Percentiles rank a stretch among this genome's conserved stretches.
Conservation (phyloP, 139 green algal genomes). For the Chlorella sp. region DNA sequence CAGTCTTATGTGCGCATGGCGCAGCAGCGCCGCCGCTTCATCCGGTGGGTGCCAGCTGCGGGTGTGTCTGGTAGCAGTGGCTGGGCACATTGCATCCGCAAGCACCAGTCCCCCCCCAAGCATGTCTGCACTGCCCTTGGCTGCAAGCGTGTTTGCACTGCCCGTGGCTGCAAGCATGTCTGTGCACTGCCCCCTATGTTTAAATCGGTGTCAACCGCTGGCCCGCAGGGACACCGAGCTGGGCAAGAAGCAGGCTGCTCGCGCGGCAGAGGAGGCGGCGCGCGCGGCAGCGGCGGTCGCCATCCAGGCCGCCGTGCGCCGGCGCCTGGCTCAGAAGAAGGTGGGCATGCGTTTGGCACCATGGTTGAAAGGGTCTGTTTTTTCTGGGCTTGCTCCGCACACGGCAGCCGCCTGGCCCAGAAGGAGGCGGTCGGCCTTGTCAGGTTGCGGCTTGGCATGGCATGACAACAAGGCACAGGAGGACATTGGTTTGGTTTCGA, state of each 20-base stretch:
- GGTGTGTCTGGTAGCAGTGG: background rate
- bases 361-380: background rate
- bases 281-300: constrained; percentile 34
- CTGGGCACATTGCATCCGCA: too few relatives aligned
- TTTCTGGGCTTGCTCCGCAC: too few relatives aligned
- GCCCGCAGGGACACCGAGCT: constrained; percentile 48
- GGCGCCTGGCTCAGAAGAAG: constrained; percentile 35
- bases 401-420: too few relatives aligned
- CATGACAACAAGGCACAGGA: too few relatives aligned
- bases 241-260: constrained; percentile 39
- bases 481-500: too few relatives aligned
- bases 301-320: constrained; percentile 51
- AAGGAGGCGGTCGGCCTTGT: too few relatives aligned
- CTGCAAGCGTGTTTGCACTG: background rate
- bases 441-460: too few relatives aligned
- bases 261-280: constrained; percentile 19
- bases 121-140: background rate
- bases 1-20: constrained; percentile 54
- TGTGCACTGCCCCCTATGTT: background rate
- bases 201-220: too few relatives aligned
- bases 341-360: background rate
- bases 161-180: background rate
- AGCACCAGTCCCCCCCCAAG: too few relatives aligned
- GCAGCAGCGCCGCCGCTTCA: constrained; percentile 45
- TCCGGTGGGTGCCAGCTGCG: background rate